These are phyloP conservation scores for Trebouxiophyceae sp. DNA, from an alignment of 163 green algal genomes.

Conservation along the genomic window DNA sequence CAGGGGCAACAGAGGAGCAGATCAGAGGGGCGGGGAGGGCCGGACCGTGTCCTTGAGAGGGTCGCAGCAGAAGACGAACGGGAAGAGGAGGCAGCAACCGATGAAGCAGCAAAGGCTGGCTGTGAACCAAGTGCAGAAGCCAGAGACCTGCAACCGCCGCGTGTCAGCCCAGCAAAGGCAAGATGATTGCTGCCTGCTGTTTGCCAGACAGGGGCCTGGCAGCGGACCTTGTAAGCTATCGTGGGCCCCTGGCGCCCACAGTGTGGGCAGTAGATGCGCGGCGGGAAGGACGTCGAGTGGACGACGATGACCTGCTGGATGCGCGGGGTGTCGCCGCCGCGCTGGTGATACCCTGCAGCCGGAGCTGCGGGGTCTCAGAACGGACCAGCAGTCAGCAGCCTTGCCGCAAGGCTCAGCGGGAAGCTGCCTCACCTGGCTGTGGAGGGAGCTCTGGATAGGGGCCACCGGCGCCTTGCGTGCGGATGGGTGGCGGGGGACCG, in stretches of 20 bases:
- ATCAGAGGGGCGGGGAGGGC: too few species aligned
- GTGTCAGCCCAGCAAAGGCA: not conserved
- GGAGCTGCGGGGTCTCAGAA: not conserved
- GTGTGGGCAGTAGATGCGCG: not conserved
- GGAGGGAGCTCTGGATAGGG: too few species aligned
- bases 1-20: slow-evolving; percentile 6
- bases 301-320: not conserved
- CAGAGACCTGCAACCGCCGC: slow-evolving; percentile 6
- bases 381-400: too few species aligned
- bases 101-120: slow-evolving; percentile 2
- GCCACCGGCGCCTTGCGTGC: too few species aligned
- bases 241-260: not conserved
- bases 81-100: slow-evolving; percentile 4
- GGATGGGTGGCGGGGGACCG: not conserved
- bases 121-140: slow-evolving; percentile 13
- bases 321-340: not conserved
- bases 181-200: too few species aligned
- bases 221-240: not conserved
- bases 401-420: too few species aligned
- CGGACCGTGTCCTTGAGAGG: slow-evolving; percentile 10
- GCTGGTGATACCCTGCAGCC: not conserved
- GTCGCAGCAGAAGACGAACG: slow-evolving; percentile 6
- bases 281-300: not conserved
- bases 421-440: not conserved
- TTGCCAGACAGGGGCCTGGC: too few species aligned